Base-by-base conservation (phyloP, 352 stramenopile genomes). In the Pythium vanterpoolii region DNA sequence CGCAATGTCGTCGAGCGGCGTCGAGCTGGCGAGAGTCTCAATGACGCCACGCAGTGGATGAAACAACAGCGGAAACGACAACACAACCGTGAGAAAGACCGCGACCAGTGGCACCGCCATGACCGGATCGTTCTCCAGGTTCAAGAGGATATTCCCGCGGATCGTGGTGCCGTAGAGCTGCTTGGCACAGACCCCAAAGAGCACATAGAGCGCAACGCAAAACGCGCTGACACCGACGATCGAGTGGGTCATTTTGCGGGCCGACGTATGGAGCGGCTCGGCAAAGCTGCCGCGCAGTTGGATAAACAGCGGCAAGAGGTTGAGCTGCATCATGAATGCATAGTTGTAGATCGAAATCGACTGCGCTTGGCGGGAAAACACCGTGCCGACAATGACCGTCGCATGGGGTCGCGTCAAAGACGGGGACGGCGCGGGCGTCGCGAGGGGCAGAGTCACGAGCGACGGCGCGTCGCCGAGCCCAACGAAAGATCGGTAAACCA, bases 301-400 rank as follows among this genome's bases (percentile, higher is more conserved):
- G 44, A 86, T 79, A 57, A 89, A 91, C 14, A 91, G 67, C 64
- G 83, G 81, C 21, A 91, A 59, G 16, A 93, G 62, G 60, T 93
- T 93, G 56, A 93, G 55, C 24, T 93, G 83, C 76, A 89, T 86
- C 79, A 91, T 89, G 65, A 91, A 93, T n/a, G 79, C 79, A 57
- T 87, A 91, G 57, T 83, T 91, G 73, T 84, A 91, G 66, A 93
- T 87, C 21, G 79, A 89, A 39, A 89, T 64, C 4, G 74, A 64
- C 55, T 87, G 77, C 14, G 77, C 56, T 43, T 79, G 72, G 8
- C 77, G 79, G 11, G 69, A 77, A 26, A 87, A 70, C 0, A 46
- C 18, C 2, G 68, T 66, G 13, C 72, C 77, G 27, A 42, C 38
- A 26, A 58, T 30, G 38, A 58, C 38, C 26, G 51, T 58, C 23